phyloP scores from a whole-genome alignment of 2,329 filamentous ascomycete genomes.

The Chrysosporium queenslandicum region DNA sequence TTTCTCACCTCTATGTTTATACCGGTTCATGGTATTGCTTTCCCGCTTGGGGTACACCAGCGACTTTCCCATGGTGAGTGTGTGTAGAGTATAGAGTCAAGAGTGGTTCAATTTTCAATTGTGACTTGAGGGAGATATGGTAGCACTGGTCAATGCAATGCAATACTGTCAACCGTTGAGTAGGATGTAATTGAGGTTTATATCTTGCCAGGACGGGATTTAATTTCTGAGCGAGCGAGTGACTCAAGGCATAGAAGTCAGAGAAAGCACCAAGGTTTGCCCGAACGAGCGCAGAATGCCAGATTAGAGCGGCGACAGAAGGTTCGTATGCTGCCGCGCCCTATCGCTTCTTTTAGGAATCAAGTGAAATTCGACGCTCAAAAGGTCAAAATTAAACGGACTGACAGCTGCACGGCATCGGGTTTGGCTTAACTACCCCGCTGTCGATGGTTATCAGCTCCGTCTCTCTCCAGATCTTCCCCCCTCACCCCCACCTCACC shows the following conservation, averaged over 20 bases:
- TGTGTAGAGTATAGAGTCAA: neutral
- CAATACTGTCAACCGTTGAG: neutral
- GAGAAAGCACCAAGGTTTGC: neutral
- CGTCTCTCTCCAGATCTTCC: neutral
- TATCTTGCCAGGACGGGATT: neutral
- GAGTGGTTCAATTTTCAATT: neutral
- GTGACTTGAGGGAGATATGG: neutral
- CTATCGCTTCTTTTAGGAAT: neutral
- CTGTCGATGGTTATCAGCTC: neutral
- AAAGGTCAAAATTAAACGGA: no score
- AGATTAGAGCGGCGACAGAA: neutral
- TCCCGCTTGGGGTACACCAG: slow-evolving; percentile 52
- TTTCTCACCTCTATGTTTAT: slow-evolving; percentile 50
- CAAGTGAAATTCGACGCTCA: no score
- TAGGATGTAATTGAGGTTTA: neutral
- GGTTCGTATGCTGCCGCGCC: neutral
- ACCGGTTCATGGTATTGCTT: slow-evolving; percentile 57
- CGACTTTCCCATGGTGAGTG: slow-evolving; percentile 32
- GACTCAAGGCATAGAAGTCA: neutral
- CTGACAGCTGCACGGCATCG: no score
- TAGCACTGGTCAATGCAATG: neutral
- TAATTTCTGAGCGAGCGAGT: neutral
- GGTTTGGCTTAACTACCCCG: neutral
- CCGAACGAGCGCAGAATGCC: neutral
- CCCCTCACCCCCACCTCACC: neutral